A percentile compares a stretch with the other conserved stretches of the same genome.
Evolutionary conservation across 257 asterid species (phyloP).

Genomic region (Solanum tarijense): DNA sequence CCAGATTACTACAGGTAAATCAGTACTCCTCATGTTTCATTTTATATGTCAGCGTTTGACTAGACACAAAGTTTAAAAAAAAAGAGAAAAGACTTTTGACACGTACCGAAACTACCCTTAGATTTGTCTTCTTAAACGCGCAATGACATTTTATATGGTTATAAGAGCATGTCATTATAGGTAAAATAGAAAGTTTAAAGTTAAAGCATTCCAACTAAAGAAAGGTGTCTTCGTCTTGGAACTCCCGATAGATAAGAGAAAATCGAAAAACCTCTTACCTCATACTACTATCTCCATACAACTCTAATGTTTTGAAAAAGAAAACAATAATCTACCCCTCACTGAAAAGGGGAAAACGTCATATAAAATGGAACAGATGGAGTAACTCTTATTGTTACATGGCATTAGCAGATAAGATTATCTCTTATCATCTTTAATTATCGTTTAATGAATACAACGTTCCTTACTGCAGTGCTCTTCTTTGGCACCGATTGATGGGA

Average conservation of each 20-base stretch:
- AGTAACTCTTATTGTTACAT: neutral
- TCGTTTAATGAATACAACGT: neutral
- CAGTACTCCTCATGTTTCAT: neutral
- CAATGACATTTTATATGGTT: neutral
- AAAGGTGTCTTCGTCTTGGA: neutral
- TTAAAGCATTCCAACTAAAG: neutral
- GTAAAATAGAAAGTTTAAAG: neutral
- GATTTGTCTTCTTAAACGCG: neutral
- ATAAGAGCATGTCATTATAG: neutral
- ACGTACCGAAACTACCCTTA: neutral
- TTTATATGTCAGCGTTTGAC: neutral
- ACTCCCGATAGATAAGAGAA: neutral
- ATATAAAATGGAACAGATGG: neutral
- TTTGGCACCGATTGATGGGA: constrained; percentile 91
- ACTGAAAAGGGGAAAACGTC: neutral
- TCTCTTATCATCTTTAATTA: neutral
- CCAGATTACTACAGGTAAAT: constrained; percentile 86
- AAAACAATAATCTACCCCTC: neutral
- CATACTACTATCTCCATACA: neutral
- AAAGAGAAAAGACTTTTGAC: neutral
- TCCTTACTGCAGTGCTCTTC: constrained; percentile 58
- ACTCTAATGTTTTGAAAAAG: neutral
- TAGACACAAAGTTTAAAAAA: neutral
- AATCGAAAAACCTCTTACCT: neutral
- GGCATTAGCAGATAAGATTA: neutral